These are phyloP conservation scores for Staphylotrichum longicolle DNA, from an alignment of 495 filamentous ascomycete genomes.

Conservation along the genomic window DNA sequence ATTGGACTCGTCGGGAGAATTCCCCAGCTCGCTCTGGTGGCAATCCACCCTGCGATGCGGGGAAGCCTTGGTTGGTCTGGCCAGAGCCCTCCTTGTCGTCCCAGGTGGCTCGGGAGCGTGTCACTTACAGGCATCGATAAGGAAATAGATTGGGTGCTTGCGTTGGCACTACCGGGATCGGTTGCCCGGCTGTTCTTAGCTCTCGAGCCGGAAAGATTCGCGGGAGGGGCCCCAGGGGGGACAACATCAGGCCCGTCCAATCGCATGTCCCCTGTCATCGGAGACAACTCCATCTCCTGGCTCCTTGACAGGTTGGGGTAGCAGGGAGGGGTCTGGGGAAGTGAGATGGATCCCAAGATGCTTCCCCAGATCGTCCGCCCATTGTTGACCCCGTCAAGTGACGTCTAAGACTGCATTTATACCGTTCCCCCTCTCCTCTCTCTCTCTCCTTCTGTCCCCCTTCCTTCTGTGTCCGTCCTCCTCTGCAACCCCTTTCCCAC, in stretches of 20 bases:
- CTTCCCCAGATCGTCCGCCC: too few species aligned
- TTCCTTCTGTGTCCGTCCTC: not conserved
- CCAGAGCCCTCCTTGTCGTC: not conserved
- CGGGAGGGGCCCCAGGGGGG: not conserved
- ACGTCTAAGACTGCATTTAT: not conserved
- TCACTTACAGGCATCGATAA: not conserved
- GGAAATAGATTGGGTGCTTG: not conserved
- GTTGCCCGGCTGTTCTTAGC: constrained; percentile 5
- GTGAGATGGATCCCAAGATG: not conserved
- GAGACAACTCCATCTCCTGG: too few species aligned
- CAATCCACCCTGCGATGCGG: constrained; percentile 9
- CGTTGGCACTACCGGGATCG: not conserved
- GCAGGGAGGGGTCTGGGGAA: constrained; percentile 11
- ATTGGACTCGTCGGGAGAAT: not conserved
- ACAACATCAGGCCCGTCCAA: too few species aligned
- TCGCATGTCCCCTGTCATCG: too few species aligned
- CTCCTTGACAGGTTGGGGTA: constrained; percentile 12
- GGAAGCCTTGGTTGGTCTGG: constrained; percentile 4
- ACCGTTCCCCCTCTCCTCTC: not conserved
- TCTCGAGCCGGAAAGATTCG: constrained; percentile 1
- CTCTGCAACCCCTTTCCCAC: not conserved
- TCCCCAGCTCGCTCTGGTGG: not conserved
- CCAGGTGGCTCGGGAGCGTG: not conserved
- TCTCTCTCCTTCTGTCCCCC: not conserved
- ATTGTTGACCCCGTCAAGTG: too few species aligned